A percentile compares a stretch with the other conserved stretches of the same genome.
These are phyloP conservation scores for Onygena corvina DNA, from an alignment of 2,329 filamentous ascomycete species.

Conservation along the genomic window DNA sequence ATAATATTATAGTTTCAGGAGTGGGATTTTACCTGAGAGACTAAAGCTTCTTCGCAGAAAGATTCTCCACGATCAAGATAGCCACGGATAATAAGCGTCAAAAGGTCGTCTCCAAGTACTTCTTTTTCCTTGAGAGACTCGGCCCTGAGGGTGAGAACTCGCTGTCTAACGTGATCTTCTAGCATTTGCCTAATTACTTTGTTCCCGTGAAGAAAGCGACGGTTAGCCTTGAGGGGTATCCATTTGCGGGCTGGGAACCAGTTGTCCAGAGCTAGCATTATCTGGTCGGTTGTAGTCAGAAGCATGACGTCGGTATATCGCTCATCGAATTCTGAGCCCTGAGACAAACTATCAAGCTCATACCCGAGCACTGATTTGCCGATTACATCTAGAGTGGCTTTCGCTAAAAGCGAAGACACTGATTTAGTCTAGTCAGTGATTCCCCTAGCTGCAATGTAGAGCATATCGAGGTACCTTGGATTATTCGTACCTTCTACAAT, in stretches of 20 bases:
- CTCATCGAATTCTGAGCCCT: background rate
- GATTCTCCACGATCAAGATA: background rate
- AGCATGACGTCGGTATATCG: background rate
- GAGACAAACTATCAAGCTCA: background rate
- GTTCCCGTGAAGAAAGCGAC: conserved; percentile 5
- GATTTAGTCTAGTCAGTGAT: background rate
- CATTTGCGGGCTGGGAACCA: conserved; percentile 3
- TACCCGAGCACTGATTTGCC: conserved; percentile 2
- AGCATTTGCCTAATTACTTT: conserved; percentile 1
- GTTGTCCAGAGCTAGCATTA: conserved; percentile 4
- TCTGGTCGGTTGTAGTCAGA: background rate
- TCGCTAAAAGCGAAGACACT: conserved; percentile 7
- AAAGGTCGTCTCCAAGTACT: background rate
- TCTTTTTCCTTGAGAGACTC: background rate
- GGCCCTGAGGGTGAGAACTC: background rate
- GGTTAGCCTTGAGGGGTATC: conserved; percentile 7
- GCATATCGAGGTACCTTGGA: background rate
- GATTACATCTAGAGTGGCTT: conserved; percentile 6
- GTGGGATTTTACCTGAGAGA: conserved; percentile 2
- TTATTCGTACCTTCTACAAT: background rate
- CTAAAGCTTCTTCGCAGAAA: conserved; percentile 1
- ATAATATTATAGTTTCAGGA: too few species aligned
- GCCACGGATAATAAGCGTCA: conserved; percentile 5
- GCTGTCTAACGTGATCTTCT: background rate
- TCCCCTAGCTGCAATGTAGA: background rate